Percentiles rank a stretch among this genome's conserved stretches.
Evolutionary conservation across 2,329 filamentous ascomycete genomes (phyloP).

Genomic region (Exophiala spinifera): DNA sequence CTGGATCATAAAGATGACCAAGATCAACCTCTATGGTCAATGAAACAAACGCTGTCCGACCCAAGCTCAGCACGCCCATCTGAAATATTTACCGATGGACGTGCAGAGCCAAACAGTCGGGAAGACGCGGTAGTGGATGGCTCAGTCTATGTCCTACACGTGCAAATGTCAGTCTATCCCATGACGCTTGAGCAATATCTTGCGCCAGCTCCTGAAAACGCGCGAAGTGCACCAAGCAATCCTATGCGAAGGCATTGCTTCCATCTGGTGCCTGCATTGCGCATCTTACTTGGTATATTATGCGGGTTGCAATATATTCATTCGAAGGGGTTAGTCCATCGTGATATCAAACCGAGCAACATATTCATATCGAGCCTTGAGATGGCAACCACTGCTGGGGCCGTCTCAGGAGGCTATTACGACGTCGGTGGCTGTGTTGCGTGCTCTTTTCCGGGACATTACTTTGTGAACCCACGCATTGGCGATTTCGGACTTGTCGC

Average conservation of each 20-base stretch:
- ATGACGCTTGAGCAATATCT: conserved; percentile 61
- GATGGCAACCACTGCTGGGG: conserved; percentile 32
- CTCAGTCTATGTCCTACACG: conserved; percentile 48
- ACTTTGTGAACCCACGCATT: conserved; percentile 58
- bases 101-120: conserved; percentile 8
- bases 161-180: conserved; percentile 67
- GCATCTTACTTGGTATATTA: conserved; percentile 57
- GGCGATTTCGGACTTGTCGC: conserved; percentile 67
- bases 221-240: conserved; percentile 7
- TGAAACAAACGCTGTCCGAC: conserved; percentile 6
- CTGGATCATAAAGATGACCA: conserved; percentile 1
- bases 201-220: conserved; percentile 36
- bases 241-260: conserved; percentile 56
- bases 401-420: conserved; percentile 47
- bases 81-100: conserved; percentile 26
- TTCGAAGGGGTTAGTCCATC: conserved; percentile 58
- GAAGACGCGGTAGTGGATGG: conserved; percentile 33
- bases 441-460: conserved; percentile 26
- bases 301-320: conserved; percentile 66
- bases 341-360: conserved; percentile 67
- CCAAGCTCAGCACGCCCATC: conserved; percentile 16
- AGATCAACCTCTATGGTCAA: conserved; percentile 5
- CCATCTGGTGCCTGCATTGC: conserved; percentile 56
- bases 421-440: conserved; percentile 24
- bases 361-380: conserved; percentile 58